Conservation (phyloP, 2,329 filamentous ascomycete species). For the Fusarium mangiferae region DNA sequence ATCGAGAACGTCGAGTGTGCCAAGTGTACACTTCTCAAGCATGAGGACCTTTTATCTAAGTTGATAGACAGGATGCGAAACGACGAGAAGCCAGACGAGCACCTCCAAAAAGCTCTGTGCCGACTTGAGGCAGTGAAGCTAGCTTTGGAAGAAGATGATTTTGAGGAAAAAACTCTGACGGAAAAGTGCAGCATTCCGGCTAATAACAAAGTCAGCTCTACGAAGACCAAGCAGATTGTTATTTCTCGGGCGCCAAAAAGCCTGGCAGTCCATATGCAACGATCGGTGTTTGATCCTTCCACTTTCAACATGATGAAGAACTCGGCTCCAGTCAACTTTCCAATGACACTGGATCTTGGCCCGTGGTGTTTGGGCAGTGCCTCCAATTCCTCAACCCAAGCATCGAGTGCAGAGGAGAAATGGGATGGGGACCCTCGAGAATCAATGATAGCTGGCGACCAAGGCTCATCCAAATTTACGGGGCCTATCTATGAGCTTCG, state of each 20-base stretch:
- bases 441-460: slow-evolving; percentile 77
- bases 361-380: slow-evolving; percentile 83
- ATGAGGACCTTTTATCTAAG: slow-evolving; percentile 58
- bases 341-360: slow-evolving; percentile 76
- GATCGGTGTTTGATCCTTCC: slow-evolving; percentile 87
- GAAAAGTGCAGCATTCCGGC: slow-evolving; percentile 73
- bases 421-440: slow-evolving; percentile 76
- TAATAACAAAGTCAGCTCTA: slow-evolving; percentile 77
- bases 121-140: slow-evolving; percentile 74
- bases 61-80: slow-evolving; percentile 56
- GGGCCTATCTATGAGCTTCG: slow-evolving; percentile 79
- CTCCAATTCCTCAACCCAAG: background rate
- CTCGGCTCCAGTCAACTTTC: slow-evolving; percentile 80
- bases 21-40: slow-evolving; percentile 83
- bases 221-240: slow-evolving; percentile 90
- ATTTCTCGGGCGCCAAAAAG: slow-evolving; percentile 84
- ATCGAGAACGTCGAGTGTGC: slow-evolving; percentile 92
- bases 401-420: slow-evolving; percentile 60
- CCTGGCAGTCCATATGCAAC: slow-evolving; percentile 87
- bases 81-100: slow-evolving; percentile 55
- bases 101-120: slow-evolving; percentile 60
- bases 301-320: slow-evolving; percentile 88
- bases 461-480: slow-evolving; percentile 60
- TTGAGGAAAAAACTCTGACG: slow-evolving; percentile 73
- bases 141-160: slow-evolving; percentile 82